phyloP scores from a whole-genome alignment of 2,329 filamentous ascomycete genomes.

The Dothideomycetes sp. region DNA sequence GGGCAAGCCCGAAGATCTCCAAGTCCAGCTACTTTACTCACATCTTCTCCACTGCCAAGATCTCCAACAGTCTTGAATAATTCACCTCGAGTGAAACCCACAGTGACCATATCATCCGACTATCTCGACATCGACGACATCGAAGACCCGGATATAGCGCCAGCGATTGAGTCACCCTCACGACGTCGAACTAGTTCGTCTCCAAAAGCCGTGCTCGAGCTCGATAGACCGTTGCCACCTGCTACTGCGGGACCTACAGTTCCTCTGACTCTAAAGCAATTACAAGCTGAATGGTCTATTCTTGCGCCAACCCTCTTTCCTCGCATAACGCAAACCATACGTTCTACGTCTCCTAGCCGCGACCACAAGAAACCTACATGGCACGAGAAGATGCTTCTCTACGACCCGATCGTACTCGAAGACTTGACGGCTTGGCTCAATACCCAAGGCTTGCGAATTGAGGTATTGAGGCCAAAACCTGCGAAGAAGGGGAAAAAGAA shows the following conservation, averaged over 20 bases:
- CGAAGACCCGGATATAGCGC: constrained; percentile 24
- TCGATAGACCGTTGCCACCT: constrained; percentile 7
- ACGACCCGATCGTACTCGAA: constrained; percentile 82
- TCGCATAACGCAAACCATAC: constrained; percentile 42
- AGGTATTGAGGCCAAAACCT: constrained; percentile 27
- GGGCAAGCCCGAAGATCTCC: background rate
- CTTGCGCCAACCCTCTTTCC: constrained; percentile 34
- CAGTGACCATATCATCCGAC: constrained; percentile 5
- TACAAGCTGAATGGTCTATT: constrained; percentile 21
- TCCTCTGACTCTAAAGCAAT: background rate
- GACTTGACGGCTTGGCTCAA: constrained; percentile 81
- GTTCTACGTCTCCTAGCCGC: constrained; percentile 32
- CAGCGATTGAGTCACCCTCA: constrained; percentile 25
- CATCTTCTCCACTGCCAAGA: background rate
- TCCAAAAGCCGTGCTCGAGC: constrained; percentile 1
- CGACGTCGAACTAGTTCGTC: constrained; percentile 13
- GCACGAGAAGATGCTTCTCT: constrained; percentile 89
- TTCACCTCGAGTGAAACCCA: background rate
- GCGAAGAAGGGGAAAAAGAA: constrained; percentile 29
- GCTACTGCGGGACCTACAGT: background rate
- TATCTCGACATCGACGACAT: constrained; percentile 22
- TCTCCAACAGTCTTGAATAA: background rate
- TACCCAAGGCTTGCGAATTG: constrained; percentile 20
- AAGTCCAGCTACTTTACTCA: background rate
- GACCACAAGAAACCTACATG: constrained; percentile 50